Percentiles rank a stretch among this genome's conserved stretches.
Evolutionary conservation across 2,329 filamentous ascomycete species (phyloP).

Genomic region (Talaromyces sp.): DNA sequence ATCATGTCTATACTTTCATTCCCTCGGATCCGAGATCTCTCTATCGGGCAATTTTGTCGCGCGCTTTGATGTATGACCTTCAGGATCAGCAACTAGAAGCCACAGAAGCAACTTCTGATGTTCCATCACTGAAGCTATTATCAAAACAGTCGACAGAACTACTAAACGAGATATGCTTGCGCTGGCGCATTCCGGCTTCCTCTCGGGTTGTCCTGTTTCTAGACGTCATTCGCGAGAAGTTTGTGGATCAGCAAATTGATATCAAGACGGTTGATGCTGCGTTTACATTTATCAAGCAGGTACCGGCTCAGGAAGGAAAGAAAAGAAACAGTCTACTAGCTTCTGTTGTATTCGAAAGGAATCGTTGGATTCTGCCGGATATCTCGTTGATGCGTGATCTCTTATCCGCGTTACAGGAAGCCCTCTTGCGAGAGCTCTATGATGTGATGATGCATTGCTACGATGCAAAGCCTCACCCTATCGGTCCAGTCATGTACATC

Average conservation of each 20-base stretch:
- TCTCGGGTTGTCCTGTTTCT: conserved; percentile 76
- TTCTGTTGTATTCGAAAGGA: conserved; percentile 54
- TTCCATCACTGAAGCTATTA: conserved; percentile 52
- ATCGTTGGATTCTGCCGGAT: conserved; percentile 68
- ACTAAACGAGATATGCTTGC: conserved; percentile 75
- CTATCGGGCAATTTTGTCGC: conserved; percentile 77
- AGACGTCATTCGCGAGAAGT: conserved; percentile 82
- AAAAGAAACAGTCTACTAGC: conserved; percentile 50
- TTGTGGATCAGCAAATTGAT: conserved; percentile 74
- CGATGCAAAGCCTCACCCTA: conserved; percentile 77
- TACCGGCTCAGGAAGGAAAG: conserved; percentile 62
- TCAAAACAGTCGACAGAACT: conserved; percentile 79
- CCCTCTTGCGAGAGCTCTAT: conserved; percentile 80
- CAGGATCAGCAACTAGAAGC: conserved; percentile 53
- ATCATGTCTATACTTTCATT: conserved; percentile 76
- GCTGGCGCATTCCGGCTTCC: conserved; percentile 85
- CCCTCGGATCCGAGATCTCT: conserved; percentile 77
- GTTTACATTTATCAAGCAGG: conserved; percentile 76
- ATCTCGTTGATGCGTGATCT: conserved; percentile 69
- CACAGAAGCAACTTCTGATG: conserved; percentile 47
- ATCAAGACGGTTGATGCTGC: conserved; percentile 78
- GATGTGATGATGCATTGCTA: conserved; percentile 84
- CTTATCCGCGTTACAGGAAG: conserved; percentile 72
- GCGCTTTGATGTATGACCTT: conserved; percentile 65
- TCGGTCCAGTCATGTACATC: conserved; percentile 75